phyloP scores from a whole-genome alignment of 169 alveolate genomes.

The Sarcocystis neurona region DNA sequence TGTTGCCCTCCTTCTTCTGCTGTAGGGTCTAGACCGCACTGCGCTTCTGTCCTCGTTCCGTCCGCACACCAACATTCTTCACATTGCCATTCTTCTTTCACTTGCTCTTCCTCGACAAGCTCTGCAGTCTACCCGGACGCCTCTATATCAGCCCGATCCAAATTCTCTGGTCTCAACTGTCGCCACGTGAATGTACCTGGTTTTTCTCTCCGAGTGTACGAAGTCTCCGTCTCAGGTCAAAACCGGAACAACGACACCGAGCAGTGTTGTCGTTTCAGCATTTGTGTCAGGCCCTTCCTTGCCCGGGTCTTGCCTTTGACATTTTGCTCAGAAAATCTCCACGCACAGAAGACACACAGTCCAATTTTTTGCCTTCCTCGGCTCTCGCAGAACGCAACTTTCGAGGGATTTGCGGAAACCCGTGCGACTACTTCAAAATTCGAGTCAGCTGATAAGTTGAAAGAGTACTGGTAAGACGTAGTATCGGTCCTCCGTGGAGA shows the following conservation, averaged over 20 bases:
- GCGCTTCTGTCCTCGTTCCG: no score
- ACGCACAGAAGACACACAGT: background rate
- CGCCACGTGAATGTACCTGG: constrained; percentile 13
- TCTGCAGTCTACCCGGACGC: no score
- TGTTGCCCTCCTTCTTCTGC: no score
- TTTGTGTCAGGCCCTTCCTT: background rate
- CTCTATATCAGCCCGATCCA: no score
- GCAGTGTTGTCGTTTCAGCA: background rate
- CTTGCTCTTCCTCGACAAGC: no score
- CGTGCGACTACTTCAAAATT: background rate
- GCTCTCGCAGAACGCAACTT: background rate
- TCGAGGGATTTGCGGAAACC: background rate
- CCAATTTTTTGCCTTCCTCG: constrained; percentile 5
- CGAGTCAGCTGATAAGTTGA: background rate
- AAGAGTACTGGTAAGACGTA: background rate
- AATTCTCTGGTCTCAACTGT: background rate
- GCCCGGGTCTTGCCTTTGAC: constrained; percentile 2
- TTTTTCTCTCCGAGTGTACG: background rate
- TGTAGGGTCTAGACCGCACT: no score
- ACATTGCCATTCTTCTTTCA: no score
- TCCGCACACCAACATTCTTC: no score
- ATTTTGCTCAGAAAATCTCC: background rate
- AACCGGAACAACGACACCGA: no score
- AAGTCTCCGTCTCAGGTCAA: background rate
- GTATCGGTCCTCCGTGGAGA: background rate